Evolutionary conservation across 352 stramenopile species (phyloP), one percentile per base, ranked within the genome.

Genomic region (Phytophthora fragariaefolia): DNA sequence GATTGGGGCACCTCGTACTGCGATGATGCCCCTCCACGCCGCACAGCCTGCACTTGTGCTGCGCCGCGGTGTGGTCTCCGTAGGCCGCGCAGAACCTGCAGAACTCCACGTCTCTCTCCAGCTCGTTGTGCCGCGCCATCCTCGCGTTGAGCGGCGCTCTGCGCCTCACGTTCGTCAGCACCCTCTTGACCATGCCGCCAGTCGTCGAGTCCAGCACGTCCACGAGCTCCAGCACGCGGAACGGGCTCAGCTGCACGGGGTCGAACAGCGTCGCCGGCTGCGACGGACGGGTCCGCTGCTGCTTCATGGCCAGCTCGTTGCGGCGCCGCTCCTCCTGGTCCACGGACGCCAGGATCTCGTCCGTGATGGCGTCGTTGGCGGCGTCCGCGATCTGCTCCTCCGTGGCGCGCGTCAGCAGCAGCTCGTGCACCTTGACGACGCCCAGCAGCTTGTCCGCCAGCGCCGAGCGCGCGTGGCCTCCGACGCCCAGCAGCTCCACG

Each of bases 181-280:
- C 82, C 5, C 74, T 72, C 67, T 91, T 89, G 28, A 92, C 86
- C 76, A 92, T 85, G 13, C 83, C 86, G 5, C 84, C 84, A 0
- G 86, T 93, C 7, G 79, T 90, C 24, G 84, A 84, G 58, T 95
- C 86, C 36, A 93, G 71, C 46, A 92, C 78, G 58, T 93, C 84
- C 24, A 92, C 77, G 2, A 95, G 73, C 51, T 92, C 84, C 9
- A 92, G 64, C 51, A 92, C 81, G n/a, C 79, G 75, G 60, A 90
- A 91, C 18, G 78, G 73, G 43, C 68, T 82, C 60, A 83, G 77
- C 20, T 77, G 71, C 7, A 63, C 74, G 2, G 64, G 54, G 27
- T 54, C 28, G 23, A 73, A 73, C 15, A 73, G 36, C 13, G 45
- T 50, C 30, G 69, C 24, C 20, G 46, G 42, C 56, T 52, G 22